Evolutionary conservation across 306 rosid species (phyloP).

Genomic region (Malus asiatica): DNA sequence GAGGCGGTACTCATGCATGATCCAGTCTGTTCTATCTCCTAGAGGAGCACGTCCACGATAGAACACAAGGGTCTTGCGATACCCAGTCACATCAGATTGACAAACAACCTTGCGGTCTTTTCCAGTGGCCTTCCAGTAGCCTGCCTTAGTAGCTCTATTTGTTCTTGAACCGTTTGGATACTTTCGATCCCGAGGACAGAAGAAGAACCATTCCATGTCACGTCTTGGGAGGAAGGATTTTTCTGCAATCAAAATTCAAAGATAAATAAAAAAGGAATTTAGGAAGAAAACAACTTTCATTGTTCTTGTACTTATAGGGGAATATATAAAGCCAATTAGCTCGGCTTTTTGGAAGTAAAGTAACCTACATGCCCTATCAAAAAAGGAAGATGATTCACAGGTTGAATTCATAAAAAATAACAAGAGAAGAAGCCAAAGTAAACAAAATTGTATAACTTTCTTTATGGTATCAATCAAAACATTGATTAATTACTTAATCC

Average conservation of each 20-base stretch:
- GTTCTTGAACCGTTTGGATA: constrained; percentile 90
- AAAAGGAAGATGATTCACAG: constrained; percentile 5
- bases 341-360: constrained; percentile 24
- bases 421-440: not conserved
- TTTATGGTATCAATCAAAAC: not conserved
- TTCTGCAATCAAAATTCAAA: constrained; percentile 36
- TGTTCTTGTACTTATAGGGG: not conserved
- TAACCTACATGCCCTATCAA: constrained; percentile 11
- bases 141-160: constrained; percentile 87
- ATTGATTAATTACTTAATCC: too few species aligned
- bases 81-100: constrained; percentile 47
- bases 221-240: constrained; percentile 75
- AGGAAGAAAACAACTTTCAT: not conserved
- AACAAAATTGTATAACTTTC: constrained; percentile 1
- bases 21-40: constrained; percentile 79
- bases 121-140: constrained; percentile 98
- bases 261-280: not conserved
- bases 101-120: constrained; percentile 73
- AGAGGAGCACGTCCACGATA: constrained; percentile 85
- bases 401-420: constrained; percentile 8
- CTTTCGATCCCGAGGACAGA: constrained; percentile 82
- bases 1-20: constrained; percentile 94
- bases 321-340: constrained; percentile 14
- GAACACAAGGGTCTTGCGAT: constrained; percentile 83
- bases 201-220: constrained; percentile 97